A percentile compares a stretch with the other conserved stretches of the same genome.
Conservation (phyloP, 2,329 filamentous ascomycete species). For the Metarhizium humberi region DNA sequence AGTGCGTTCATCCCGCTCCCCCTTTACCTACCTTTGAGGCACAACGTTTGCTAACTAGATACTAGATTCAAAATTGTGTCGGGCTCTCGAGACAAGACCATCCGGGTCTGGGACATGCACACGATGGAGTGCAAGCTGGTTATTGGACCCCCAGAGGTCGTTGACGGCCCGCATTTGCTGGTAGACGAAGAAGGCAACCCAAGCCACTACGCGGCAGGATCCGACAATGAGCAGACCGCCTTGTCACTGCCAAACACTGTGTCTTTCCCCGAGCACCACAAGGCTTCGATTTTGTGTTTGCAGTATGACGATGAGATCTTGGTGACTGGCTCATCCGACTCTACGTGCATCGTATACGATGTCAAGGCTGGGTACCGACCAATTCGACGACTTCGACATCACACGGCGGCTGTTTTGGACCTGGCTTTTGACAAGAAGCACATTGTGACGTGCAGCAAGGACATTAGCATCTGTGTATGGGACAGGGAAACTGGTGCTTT, state of each 20-base stretch:
- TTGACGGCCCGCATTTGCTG: conserved; percentile 42
- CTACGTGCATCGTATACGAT: conserved; percentile 84
- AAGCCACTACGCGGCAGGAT: conserved; percentile 45
- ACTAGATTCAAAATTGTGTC: conserved; percentile 85
- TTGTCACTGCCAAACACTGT: conserved; percentile 43
- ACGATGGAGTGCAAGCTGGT: conserved; percentile 78
- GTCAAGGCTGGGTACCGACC: conserved; percentile 71
- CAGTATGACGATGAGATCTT: conserved; percentile 91
- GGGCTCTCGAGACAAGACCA: conserved; percentile 88
- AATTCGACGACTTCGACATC: conserved; percentile 65
- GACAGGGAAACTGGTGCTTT: conserved; percentile 70
- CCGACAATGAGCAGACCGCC: conserved; percentile 36
- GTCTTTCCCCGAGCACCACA: conserved; percentile 62
- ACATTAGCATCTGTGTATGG: conserved; percentile 90
- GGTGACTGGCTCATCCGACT: conserved; percentile 90
- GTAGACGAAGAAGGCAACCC: conserved; percentile 40
- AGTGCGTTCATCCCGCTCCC: conserved; percentile 47
- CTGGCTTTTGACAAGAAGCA: conserved; percentile 86
- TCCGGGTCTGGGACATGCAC: conserved; percentile 91
- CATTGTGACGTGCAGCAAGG: conserved; percentile 96
- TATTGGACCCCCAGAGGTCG: conserved; percentile 67
- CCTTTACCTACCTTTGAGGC: neutral
- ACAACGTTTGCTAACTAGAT: conserved; percentile 3
- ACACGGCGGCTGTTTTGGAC: conserved; percentile 84
- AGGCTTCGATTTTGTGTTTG: conserved; percentile 86